phyloP scores from a whole-genome alignment of 176 grass and related monocot genomes.

The Oryza rufipogon region DNA sequence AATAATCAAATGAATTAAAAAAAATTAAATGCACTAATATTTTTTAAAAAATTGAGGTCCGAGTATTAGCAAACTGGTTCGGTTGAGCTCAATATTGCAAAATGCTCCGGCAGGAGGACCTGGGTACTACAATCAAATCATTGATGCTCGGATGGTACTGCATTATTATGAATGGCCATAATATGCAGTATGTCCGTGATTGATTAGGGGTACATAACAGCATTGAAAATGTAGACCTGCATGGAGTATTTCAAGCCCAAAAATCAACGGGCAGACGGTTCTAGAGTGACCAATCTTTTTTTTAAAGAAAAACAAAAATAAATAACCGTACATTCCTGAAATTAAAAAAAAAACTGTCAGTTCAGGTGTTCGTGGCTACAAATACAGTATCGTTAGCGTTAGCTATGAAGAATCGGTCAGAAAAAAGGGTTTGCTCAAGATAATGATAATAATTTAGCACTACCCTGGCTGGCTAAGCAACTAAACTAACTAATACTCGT shows the following conservation, averaged over 20 bases:
- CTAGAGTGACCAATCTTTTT: not conserved
- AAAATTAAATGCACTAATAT: no score
- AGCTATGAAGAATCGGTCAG: not conserved
- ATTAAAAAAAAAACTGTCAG: not conserved
- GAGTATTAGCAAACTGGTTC: no score
- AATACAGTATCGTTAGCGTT: not conserved
- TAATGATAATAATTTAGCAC: not conserved
- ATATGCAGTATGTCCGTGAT: no score
- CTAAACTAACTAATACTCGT: not conserved
- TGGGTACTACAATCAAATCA: not conserved
- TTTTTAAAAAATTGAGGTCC: no score
- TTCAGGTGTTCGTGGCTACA: not conserved
- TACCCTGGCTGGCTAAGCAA: not conserved
- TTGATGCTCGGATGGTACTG: no score
- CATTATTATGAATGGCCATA: no score
- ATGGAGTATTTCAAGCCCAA: not conserved
- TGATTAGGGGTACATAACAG: no score
- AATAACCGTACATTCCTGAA: not conserved
- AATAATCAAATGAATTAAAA: no score
- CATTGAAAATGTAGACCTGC: no score
- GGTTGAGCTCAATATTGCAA: no score
- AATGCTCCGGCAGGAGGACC: no score
- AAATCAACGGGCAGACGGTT: not conserved
- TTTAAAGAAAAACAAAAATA: not conserved
- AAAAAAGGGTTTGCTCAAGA: not conserved